Evolutionary conservation across 257 asterid species (phyloP).

Genomic region (Schizonepeta tenuifolia): DNA sequence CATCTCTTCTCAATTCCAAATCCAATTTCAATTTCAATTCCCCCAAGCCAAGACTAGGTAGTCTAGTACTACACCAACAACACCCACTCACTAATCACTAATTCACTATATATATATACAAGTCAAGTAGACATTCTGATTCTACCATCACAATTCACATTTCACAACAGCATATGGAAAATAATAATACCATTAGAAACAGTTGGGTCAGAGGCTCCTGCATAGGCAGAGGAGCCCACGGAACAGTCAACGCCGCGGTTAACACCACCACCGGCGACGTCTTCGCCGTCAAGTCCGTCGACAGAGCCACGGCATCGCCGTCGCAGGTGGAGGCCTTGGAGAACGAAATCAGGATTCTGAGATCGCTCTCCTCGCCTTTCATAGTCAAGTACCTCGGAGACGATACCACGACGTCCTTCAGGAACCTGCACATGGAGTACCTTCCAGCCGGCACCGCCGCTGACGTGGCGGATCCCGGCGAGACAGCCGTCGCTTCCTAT

Average conservation of each 20-base stretch:
- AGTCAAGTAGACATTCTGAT: too few species aligned
- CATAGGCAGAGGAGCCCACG: conserved; percentile 63
- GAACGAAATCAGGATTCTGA: conserved; percentile 54
- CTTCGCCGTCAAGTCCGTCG: conserved; percentile 65
- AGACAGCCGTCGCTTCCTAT: conserved; percentile 33
- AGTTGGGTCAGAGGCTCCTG: conserved; percentile 48
- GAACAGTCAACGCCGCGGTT: conserved; percentile 50
- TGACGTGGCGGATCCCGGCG: conserved; percentile 38
- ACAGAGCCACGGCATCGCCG: conserved; percentile 30
- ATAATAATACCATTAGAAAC: background rate
- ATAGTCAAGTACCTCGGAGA: conserved; percentile 59
- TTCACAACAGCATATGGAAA: conserved; percentile 12
- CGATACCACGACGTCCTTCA: conserved; percentile 40
- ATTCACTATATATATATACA: background rate
- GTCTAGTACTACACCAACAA: too few species aligned
- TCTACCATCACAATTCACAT: too few species aligned
- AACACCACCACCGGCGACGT: conserved; percentile 34
- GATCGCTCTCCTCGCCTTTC: conserved; percentile 54
- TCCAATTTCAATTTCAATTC: background rate
- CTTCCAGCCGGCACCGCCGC: conserved; percentile 57
- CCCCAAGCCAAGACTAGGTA: too few species aligned
- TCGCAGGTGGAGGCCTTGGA: conserved; percentile 52
- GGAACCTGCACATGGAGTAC: conserved; percentile 64
- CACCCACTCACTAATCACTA: background rate
- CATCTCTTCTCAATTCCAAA: background rate